phyloP scores from a whole-genome alignment of 305 asterid species.

The Solanum hybrid region DNA sequence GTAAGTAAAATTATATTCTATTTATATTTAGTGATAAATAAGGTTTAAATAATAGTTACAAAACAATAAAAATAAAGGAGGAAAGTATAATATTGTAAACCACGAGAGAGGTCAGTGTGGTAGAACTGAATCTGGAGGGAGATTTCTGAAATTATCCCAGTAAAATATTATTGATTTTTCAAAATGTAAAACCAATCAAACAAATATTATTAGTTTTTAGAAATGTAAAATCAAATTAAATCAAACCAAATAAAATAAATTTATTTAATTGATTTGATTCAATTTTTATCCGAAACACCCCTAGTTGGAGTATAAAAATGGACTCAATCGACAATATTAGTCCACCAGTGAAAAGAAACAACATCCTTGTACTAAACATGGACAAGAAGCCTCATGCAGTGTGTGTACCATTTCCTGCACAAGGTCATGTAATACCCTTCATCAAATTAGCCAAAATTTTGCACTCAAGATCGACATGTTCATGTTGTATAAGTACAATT shows the following conservation, averaged over 20 bases:
- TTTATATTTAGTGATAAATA: neutral
- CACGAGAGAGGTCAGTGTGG: neutral
- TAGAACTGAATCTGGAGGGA: neutral
- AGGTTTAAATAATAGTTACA: neutral
- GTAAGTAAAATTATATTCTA: too few species aligned
- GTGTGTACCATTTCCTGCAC: slow-evolving; percentile 25
- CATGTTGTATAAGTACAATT: too few species aligned
- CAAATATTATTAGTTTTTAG: too few species aligned
- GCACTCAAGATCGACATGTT: neutral
- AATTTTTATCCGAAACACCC: neutral
- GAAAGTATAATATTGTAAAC: neutral
- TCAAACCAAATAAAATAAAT: too few species aligned
- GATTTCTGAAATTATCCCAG: too few species aligned
- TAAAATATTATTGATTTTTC: too few species aligned
- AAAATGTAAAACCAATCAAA: too few species aligned
- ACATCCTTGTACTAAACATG: neutral
- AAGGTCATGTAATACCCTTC: slow-evolving; percentile 24
- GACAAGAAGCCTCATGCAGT: slow-evolving; percentile 1
- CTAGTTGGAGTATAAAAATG: neutral
- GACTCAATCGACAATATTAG: neutral
- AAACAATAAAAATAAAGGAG: too few species aligned
- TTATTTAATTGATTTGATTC: too few species aligned
- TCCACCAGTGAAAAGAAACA: neutral
- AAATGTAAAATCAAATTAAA: too few species aligned
- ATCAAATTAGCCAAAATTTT: slow-evolving; percentile 17